These are phyloP conservation scores for Ustilago nuda DNA, from an alignment of 1,284 basidiomycete species.

Conservation along the genomic window DNA sequence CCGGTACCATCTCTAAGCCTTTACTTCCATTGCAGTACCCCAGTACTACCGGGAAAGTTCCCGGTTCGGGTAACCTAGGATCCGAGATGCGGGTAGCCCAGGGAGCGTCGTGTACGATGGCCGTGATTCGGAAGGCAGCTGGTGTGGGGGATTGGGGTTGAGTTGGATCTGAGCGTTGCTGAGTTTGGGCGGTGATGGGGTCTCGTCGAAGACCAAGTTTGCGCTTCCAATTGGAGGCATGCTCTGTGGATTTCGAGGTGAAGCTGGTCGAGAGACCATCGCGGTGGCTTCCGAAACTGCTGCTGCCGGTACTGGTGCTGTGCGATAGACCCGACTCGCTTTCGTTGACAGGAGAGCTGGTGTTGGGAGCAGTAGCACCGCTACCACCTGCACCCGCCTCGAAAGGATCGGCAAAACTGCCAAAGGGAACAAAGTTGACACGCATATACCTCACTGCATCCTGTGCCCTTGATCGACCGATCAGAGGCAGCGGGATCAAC, in stretches of 20 bases:
- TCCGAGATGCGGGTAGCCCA: conserved; percentile 29
- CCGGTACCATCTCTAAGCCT: conserved; percentile 49
- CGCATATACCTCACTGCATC: conserved; percentile 49
- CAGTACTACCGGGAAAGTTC: conserved; percentile 54
- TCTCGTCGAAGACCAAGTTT: conserved; percentile 29
- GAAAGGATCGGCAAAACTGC: conserved; percentile 9
- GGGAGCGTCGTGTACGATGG: conserved; percentile 45
- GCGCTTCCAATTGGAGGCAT: conserved; percentile 39
- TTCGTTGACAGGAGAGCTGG: conserved; percentile 13
- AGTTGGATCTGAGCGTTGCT: neutral
- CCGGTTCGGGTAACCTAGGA: conserved; percentile 40
- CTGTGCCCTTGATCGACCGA: conserved; percentile 17
- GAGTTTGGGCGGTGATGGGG: neutral
- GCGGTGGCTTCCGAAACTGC: conserved; percentile 13
- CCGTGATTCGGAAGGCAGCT: conserved; percentile 49
- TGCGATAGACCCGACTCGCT: conserved; percentile 18
- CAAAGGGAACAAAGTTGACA: conserved; percentile 55
- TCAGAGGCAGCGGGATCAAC: conserved; percentile 58
- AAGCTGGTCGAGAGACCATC: conserved; percentile 3
- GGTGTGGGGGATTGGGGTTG: conserved; percentile 13
- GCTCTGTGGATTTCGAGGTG: conserved; percentile 18
- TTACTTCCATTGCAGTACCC: conserved; percentile 51
- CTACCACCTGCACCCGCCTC: conserved; percentile 1
- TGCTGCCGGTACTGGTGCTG: conserved; percentile 28
- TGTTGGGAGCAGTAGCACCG: neutral